Evolutionary conservation across 2,329 filamentous ascomycete genomes (phyloP).

Genomic region (Lecanoromycetidae sp.): DNA sequence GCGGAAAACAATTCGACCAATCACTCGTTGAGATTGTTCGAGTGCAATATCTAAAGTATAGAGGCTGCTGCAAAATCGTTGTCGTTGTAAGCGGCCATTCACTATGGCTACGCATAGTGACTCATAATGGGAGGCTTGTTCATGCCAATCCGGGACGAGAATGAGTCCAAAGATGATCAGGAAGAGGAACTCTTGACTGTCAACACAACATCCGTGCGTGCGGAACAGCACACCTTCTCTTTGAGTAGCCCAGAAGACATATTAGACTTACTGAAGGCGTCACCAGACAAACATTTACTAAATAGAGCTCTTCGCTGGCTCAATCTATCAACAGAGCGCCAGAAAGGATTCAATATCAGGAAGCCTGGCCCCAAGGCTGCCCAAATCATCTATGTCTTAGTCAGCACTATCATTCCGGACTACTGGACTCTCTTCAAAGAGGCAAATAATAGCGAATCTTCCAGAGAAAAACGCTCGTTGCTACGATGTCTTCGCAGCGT

Average conservation of each 20-base stretch:
- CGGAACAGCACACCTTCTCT: neutral
- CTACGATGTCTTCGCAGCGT: slow-evolving; percentile 58
- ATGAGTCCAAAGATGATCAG: neutral
- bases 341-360: slow-evolving; percentile 43
- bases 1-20: too few relatives aligned
- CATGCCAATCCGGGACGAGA: neutral
- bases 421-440: slow-evolving; percentile 58
- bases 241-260: slow-evolving; percentile 2
- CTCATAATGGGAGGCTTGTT: neutral
- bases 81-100: neutral
- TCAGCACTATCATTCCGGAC: slow-evolving; percentile 63
- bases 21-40: too few relatives aligned
- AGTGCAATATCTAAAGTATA: too few relatives aligned
- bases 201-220: neutral
- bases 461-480: slow-evolving; percentile 39
- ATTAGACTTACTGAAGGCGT: slow-evolving; percentile 5
- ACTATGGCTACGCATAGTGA: neutral
- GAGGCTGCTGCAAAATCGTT: too few relatives aligned
- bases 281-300: slow-evolving; percentile 26
- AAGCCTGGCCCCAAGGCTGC: slow-evolving; percentile 55
- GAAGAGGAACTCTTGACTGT: neutral
- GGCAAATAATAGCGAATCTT: slow-evolving; percentile 7
- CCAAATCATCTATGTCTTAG: slow-evolving; percentile 62
- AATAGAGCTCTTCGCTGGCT: slow-evolving; percentile 25
- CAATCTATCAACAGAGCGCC: slow-evolving; percentile 21